Percentiles rank a stretch among this genome's conserved stretches.
Conservation (phyloP, 2,329 filamentous ascomycete genomes). For the Lecanoromycetidae sp. region DNA sequence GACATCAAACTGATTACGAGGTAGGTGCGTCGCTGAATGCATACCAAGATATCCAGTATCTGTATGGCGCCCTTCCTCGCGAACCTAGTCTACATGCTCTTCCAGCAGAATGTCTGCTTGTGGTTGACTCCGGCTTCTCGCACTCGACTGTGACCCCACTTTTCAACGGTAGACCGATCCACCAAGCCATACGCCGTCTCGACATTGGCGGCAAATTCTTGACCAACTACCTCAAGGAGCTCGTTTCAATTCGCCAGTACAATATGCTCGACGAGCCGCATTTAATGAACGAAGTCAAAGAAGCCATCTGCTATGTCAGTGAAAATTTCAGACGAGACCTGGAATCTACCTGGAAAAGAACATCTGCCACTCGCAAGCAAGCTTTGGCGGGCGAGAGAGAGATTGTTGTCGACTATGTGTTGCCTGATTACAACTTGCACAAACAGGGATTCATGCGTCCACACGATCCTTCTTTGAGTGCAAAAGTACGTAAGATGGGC, state of each 20-base stretch:
- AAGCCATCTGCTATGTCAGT: slow-evolving; percentile 73
- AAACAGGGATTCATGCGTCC: slow-evolving; percentile 61
- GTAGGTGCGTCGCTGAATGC: slow-evolving; percentile 64
- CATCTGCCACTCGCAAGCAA: slow-evolving; percentile 45
- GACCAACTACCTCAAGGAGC: slow-evolving; percentile 82
- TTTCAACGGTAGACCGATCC: slow-evolving; percentile 66
- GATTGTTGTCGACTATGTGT: slow-evolving; percentile 79
- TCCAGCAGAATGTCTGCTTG: slow-evolving; percentile 69
- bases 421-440: slow-evolving; percentile 62
- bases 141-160: slow-evolving; percentile 84
- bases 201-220: slow-evolving; percentile 87
- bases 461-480: slow-evolving; percentile 57
- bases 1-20: slow-evolving; percentile 5
- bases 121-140: slow-evolving; percentile 87
- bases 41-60: slow-evolving; percentile 62
- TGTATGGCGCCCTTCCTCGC: slow-evolving; percentile 49
- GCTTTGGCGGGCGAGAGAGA: slow-evolving; percentile 29
- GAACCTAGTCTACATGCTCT: slow-evolving; percentile 32
- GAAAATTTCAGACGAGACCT: slow-evolving; percentile 65
- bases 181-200: slow-evolving; percentile 68
- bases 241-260: slow-evolving; percentile 82
- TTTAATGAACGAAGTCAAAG: slow-evolving; percentile 93
- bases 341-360: slow-evolving; percentile 73
- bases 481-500: slow-evolving; percentile 38
- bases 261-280: slow-evolving; percentile 91